Conservation (phyloP, 495 filamentous ascomycete species). For the Oleoguttula mirabilis region DNA sequence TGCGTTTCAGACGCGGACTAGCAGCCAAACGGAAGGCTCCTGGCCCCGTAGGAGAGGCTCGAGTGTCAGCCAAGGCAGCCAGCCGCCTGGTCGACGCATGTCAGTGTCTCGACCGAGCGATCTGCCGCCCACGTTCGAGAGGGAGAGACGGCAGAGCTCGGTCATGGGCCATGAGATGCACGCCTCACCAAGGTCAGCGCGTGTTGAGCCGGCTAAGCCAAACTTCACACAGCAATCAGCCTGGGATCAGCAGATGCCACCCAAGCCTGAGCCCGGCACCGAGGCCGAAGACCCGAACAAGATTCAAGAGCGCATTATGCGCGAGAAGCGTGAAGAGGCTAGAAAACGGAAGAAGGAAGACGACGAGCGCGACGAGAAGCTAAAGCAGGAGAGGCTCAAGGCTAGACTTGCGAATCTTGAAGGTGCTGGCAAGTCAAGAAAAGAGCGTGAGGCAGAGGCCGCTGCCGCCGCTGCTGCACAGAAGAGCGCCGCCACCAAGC, state of each 20-base stretch:
- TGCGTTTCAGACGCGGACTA: conserved; percentile 71
- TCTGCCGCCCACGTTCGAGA: conserved; percentile 34
- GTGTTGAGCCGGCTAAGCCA: conserved; percentile 24
- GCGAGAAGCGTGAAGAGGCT: conserved; percentile 55
- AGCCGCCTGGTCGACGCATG: conserved; percentile 47
- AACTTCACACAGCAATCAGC: conserved; percentile 17
- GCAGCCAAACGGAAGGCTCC: conserved; percentile 51
- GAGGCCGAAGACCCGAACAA: conserved; percentile 33
- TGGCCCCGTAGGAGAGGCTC: conserved; percentile 76
- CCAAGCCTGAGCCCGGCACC: conserved; percentile 23
- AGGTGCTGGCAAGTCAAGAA: conserved; percentile 47
- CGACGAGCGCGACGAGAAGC: conserved; percentile 70
- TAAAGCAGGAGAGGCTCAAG: conserved; percentile 65
- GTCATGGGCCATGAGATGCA: conserved; percentile 32
- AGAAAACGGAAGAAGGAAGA: conserved; percentile 68
- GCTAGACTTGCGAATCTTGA: conserved; percentile 73
- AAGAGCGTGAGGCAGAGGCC: conserved; percentile 32
- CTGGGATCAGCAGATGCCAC: conserved; percentile 23
- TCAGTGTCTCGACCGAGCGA: conserved; percentile 41
- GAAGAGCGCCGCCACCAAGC: neutral
- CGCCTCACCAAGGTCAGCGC: conserved; percentile 29
- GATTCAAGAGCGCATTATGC: conserved; percentile 75
- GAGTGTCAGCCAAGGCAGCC: conserved; percentile 89
- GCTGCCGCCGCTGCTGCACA: conserved; percentile 14
- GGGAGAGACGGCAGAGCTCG: conserved; percentile 18